These are phyloP conservation scores for Echinosophora koreensis DNA, from an alignment of 306 rosid genomes.

Conservation along the genomic window DNA sequence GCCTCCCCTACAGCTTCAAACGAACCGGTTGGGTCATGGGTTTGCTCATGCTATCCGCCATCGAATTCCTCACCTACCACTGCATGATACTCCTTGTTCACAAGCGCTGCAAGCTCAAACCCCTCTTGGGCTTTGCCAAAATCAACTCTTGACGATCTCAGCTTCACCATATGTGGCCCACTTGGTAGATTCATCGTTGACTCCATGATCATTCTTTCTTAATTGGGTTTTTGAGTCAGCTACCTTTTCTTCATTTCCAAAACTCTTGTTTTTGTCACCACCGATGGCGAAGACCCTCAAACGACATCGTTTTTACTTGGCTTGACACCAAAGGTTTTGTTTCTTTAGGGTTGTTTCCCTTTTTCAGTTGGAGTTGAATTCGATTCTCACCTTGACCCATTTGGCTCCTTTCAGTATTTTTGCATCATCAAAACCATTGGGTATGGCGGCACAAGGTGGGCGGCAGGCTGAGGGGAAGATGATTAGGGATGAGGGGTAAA, in stretches of 20 bases:
- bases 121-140: conserved; percentile 49
- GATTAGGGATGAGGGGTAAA: too few species aligned
- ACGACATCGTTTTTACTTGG: conserved; percentile 48
- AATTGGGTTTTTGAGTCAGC: conserved; percentile 75
- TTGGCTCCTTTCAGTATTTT: too few species aligned
- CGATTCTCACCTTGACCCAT: conserved; percentile 70
- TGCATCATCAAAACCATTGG: too few species aligned
- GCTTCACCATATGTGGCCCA: conserved; percentile 65
- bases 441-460: too few species aligned
- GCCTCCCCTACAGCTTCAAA: conserved; percentile 78
- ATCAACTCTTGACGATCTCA: conserved; percentile 73
- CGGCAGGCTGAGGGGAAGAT: too few species aligned
- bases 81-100: conserved; percentile 76
- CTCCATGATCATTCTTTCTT: conserved; percentile 66
- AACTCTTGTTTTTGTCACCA: conserved; percentile 54
- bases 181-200: conserved; percentile 68
- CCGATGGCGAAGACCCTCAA: background rate
- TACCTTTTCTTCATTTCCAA: conserved; percentile 71
- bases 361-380: conserved; percentile 73
- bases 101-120: conserved; percentile 71
- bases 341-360: conserved; percentile 71
- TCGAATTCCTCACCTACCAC: conserved; percentile 68
- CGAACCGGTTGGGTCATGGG: conserved; percentile 70
- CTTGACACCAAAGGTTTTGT: conserved; percentile 55
- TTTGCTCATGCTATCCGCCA: conserved; percentile 58